A percentile compares a stretch with the other conserved stretches of the same genome.
phyloP scores from a whole-genome alignment of 2,329 filamentous ascomycete genomes.

The Verticillium isaacii region DNA sequence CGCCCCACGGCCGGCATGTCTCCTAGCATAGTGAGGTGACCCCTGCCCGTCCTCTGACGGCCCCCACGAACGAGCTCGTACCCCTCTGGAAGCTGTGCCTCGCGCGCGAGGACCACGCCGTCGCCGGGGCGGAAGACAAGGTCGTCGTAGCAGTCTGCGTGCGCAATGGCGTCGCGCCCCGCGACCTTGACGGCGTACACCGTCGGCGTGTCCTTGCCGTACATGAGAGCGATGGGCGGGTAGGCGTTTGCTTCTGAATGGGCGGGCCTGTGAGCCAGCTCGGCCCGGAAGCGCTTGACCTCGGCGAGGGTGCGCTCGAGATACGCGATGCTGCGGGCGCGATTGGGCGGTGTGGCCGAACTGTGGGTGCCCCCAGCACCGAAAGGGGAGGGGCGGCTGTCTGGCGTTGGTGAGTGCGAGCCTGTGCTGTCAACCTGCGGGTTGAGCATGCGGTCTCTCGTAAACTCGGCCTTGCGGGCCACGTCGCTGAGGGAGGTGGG shows the following conservation, averaged over 20 bases:
- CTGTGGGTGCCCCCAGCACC: slow-evolving; percentile 20
- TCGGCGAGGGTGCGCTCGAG: slow-evolving; percentile 69
- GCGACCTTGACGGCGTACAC: slow-evolving; percentile 76
- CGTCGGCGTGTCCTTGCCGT: slow-evolving; percentile 81
- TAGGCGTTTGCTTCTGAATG: slow-evolving; percentile 67
- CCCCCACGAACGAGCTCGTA: slow-evolving; percentile 72
- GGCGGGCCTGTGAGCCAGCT: slow-evolving; percentile 57
- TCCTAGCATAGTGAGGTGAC: slow-evolving; percentile 82
- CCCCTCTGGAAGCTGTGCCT: slow-evolving; percentile 78
- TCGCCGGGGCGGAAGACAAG: slow-evolving; percentile 83
- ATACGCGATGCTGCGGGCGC: slow-evolving; percentile 53
- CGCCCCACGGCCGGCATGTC: slow-evolving; percentile 77
- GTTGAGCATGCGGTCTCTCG: slow-evolving; percentile 33
- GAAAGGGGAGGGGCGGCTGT: slow-evolving; percentile 10
- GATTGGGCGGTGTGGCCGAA: slow-evolving; percentile 38
- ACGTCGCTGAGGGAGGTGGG: slow-evolving; percentile 17
- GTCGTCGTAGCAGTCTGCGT: slow-evolving; percentile 77
- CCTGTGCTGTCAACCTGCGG: slow-evolving; percentile 38
- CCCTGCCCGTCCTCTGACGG: slow-evolving; percentile 72
- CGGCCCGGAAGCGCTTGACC: slow-evolving; percentile 69
- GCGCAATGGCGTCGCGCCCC: slow-evolving; percentile 67
- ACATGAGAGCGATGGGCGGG: slow-evolving; percentile 77
- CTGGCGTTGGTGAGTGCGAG: slow-evolving; percentile 1
- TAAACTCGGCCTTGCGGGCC: slow-evolving; percentile 20
- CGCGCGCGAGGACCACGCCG: slow-evolving; percentile 79